Percentiles rank a stretch among this genome's conserved stretches.
These are phyloP conservation scores for Diaporthe longicolla DNA, from an alignment of 2,329 filamentous ascomycete genomes.

Conservation along the genomic window DNA sequence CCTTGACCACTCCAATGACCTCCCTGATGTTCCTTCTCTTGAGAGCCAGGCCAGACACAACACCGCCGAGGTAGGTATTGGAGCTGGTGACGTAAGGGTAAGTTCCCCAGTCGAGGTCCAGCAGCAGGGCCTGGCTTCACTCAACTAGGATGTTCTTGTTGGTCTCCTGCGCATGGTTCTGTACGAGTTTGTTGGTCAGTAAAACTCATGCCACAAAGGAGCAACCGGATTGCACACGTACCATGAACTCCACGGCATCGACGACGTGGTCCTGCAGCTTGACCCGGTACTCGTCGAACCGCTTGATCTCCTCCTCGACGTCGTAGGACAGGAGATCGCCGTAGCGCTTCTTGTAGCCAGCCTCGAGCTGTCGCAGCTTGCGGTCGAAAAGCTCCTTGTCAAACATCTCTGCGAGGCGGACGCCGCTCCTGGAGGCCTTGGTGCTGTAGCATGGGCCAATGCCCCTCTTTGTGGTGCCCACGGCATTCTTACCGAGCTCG, in stretches of 20 bases:
- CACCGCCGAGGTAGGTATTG: conserved; percentile 70
- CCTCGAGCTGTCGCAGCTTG: conserved; percentile 73
- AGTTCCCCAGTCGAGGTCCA: conserved; percentile 72
- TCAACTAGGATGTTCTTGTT: conserved; percentile 72
- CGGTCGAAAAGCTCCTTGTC: conserved; percentile 75
- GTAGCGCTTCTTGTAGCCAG: conserved; percentile 77
- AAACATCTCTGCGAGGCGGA: conserved; percentile 78
- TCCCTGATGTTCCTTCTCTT: conserved; percentile 68
- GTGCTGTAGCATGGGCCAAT: conserved; percentile 49
- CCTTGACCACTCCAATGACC: conserved; percentile 75
- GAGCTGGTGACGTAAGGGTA: conserved; percentile 73
- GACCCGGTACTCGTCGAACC: conserved; percentile 71
- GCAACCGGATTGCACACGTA: conserved; percentile 56
- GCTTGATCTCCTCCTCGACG: conserved; percentile 76
- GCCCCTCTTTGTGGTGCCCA: conserved; percentile 59
- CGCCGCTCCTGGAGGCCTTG: conserved; percentile 62
- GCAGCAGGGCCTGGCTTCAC: conserved; percentile 73
- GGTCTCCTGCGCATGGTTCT: conserved; percentile 59
- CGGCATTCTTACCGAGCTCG: conserved; percentile 58
- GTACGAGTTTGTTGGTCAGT: background rate
- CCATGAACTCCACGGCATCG: conserved; percentile 77
- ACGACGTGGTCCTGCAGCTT: conserved; percentile 73
- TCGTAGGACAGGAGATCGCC: conserved; percentile 76
- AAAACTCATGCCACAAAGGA: background rate
- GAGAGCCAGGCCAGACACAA: conserved; percentile 70